phyloP scores from a whole-genome alignment of 1,284 basidiomycete species.

The Quambalaria eucalypti region DNA sequence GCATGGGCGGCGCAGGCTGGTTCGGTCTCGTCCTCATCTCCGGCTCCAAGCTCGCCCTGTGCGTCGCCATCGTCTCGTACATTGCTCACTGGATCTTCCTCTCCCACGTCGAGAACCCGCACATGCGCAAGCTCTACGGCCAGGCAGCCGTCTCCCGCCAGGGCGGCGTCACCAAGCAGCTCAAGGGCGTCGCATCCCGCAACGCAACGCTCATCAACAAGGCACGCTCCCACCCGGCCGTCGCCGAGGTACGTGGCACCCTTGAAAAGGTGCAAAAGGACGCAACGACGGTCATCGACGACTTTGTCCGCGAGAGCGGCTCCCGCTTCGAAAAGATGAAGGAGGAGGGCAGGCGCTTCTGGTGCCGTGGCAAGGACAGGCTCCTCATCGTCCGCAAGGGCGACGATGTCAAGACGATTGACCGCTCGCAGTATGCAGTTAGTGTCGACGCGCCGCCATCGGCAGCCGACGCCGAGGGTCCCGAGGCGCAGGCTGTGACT shows the following conservation, averaged over 20 bases:
- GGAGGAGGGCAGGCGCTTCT: slow-evolving; percentile 78
- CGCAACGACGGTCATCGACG: slow-evolving; percentile 78
- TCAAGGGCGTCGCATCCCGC: slow-evolving; percentile 77
- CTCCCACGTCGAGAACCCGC: slow-evolving; percentile 57
- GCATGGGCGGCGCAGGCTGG: slow-evolving; percentile 85
- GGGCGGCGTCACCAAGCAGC: slow-evolving; percentile 90
- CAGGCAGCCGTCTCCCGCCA: slow-evolving; percentile 76
- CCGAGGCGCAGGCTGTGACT: neutral
- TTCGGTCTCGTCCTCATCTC: slow-evolving; percentile 85
- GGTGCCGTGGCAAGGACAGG: slow-evolving; percentile 81
- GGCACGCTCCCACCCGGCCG: slow-evolving; percentile 49
- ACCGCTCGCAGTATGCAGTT: slow-evolving; percentile 22
- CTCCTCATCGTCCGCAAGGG: slow-evolving; percentile 30
- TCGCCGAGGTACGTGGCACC: slow-evolving; percentile 79
- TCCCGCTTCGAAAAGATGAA: slow-evolving; percentile 51
- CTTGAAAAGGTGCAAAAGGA: slow-evolving; percentile 91
- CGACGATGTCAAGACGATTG: slow-evolving; percentile 24
- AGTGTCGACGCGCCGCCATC: neutral
- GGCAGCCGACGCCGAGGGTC: neutral
- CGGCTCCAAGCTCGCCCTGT: slow-evolving; percentile 73
- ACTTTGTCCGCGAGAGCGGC: slow-evolving; percentile 65
- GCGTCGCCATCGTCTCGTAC: slow-evolving; percentile 74
- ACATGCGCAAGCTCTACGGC: slow-evolving; percentile 93
- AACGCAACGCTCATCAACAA: slow-evolving; percentile 52
- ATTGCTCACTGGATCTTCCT: slow-evolving; percentile 52